These are phyloP conservation scores for Pichia manshurica DNA, from an alignment of 805 yeast genomes.

Conservation along the genomic window DNA sequence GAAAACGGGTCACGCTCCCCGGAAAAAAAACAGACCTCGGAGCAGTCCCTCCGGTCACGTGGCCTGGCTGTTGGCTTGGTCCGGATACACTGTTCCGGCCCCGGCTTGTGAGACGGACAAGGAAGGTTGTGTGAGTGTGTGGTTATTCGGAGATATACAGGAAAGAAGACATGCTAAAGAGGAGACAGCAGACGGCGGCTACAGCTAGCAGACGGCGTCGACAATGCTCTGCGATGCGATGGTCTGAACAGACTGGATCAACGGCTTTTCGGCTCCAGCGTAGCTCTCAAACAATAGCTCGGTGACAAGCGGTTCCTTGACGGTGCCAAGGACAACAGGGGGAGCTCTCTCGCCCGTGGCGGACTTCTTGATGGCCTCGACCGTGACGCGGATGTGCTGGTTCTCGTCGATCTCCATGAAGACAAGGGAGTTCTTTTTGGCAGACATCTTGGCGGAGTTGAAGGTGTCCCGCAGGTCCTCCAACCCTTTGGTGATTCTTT, in stretches of 20 bases:
- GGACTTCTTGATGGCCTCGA: constrained; percentile 8
- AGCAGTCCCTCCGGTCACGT: no score
- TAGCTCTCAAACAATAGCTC: constrained; percentile 71
- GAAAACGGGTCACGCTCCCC: no score
- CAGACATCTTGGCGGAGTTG: constrained; percentile 52
- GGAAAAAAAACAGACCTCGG: no score
- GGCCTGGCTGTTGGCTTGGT: no score
- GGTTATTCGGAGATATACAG: no score
- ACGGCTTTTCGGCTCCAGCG: constrained; percentile 61
- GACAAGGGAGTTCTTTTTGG: constrained; percentile 67
- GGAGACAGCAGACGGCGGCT: no score
- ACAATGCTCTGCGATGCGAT: constrained; percentile 20
- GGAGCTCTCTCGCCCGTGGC: constrained; percentile 10
- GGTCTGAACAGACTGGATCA: constrained; percentile 37
- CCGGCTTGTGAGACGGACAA: no score
- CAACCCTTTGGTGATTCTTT: constrained; percentile 41
- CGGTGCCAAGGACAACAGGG: constrained; percentile 46
- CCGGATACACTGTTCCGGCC: no score
- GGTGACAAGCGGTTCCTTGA: constrained; percentile 56
- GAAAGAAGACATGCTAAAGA: no score
- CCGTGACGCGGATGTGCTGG: constrained; percentile 40
- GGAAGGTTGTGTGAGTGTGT: no score
- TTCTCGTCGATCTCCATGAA: constrained; percentile 47
- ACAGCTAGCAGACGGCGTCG: background rate
- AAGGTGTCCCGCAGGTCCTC: constrained; percentile 61